These are phyloP conservation scores for Leishmania gerbilli DNA, from an alignment of 208 protist genomes.

Conservation along the genomic window DNA sequence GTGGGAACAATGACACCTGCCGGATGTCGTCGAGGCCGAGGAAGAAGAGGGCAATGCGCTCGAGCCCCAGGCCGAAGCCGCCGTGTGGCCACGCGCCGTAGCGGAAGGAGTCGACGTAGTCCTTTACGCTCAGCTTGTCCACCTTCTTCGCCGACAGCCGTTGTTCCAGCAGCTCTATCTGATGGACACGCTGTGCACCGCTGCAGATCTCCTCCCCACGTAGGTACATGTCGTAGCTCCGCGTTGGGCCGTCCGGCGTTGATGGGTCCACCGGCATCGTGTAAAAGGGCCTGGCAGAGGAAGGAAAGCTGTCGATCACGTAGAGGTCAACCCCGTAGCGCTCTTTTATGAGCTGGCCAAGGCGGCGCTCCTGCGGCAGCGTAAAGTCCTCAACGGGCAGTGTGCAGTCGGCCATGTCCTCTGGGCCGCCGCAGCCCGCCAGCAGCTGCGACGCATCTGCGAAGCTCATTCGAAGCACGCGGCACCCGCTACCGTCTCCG, in stretches of 20 bases:
- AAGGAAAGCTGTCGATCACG: constrained; percentile 98
- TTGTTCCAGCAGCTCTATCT: constrained; percentile 83
- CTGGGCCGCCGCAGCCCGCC: not conserved
- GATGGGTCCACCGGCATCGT: constrained; percentile 94
- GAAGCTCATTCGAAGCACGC: constrained; percentile 29
- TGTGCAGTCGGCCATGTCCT: constrained; percentile 3
- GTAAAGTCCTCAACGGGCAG: constrained; percentile 75
- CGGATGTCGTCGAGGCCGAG: constrained; percentile 97
- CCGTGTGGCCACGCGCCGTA: constrained; percentile 98
- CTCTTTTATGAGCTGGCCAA: constrained; percentile 94
- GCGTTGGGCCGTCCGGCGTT: constrained; percentile 32
- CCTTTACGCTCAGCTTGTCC: constrained; percentile 48
- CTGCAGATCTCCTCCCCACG: constrained; percentile 99
- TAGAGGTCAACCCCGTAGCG: constrained; percentile 99
- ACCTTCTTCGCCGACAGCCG: constrained; percentile 54
- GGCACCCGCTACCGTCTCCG: constrained; percentile 10
- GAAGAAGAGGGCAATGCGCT: constrained; percentile 98
- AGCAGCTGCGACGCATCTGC: constrained; percentile 21
- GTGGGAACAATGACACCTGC: constrained; percentile 97
- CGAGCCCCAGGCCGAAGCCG: constrained; percentile 98
- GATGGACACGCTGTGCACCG: constrained; percentile 99
- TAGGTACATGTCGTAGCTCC: constrained; percentile 99
- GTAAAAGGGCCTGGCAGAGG: constrained; percentile 98
- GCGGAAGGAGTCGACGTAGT: constrained; percentile 98
- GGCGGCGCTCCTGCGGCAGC: constrained; percentile 88